A percentile compares a stretch with the other conserved stretches of the same genome.
Evolutionary conservation across 257 asterid species (phyloP).

Genomic region (Gynochthodes officinalis): DNA sequence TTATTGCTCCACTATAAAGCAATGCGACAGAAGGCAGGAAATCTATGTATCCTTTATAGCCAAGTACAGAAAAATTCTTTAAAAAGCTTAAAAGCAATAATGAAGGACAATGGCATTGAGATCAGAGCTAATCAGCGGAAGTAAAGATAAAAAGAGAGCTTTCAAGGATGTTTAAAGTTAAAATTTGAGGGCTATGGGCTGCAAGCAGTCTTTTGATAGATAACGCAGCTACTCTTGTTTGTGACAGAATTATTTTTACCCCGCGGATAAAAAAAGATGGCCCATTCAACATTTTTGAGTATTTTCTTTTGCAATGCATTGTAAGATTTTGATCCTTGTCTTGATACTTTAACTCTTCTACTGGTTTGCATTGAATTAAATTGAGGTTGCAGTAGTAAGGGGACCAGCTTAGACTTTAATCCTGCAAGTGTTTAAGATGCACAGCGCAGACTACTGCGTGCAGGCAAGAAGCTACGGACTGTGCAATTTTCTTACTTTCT

Average conservation of each 20-base stretch:
- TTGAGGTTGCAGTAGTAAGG: not conserved
- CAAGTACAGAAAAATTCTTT: not conserved
- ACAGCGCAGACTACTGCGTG: not conserved
- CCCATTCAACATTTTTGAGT: not conserved
- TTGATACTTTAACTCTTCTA: not conserved
- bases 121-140: not conserved
- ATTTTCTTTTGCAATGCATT: not conserved
- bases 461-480: not conserved
- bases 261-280: not conserved
- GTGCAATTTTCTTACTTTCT: not conserved
- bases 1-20: not conserved
- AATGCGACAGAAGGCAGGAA: not conserved
- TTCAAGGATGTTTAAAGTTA: not conserved
- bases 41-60: not conserved
- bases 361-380: not conserved
- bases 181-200: not conserved
- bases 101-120: not conserved
- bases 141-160: not conserved
- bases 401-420: conserved; percentile 5
- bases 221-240: not conserved
- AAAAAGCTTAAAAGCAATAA: not conserved
- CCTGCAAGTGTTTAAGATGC: not conserved
- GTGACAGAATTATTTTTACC: not conserved
- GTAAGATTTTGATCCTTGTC: not conserved
- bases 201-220: not conserved